Percentiles rank a stretch among this genome's conserved stretches.
These are phyloP conservation scores for Cordyceps tenuipes DNA, from an alignment of 2,329 filamentous ascomycete genomes.

Conservation along the genomic window DNA sequence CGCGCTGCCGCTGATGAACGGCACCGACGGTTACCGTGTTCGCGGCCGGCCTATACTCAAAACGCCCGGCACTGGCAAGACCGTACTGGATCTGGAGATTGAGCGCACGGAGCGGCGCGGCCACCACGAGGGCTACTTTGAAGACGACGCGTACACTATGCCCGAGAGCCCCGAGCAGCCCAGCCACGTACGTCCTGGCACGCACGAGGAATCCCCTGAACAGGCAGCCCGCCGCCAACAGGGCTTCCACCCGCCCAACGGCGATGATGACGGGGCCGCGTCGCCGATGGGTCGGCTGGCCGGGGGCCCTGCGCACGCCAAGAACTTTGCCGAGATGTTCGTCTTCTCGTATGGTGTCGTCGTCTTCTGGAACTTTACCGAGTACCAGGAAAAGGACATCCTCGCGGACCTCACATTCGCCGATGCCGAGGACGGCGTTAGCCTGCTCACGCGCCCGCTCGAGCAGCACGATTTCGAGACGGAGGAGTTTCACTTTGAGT, in stretches of 20 bases:
- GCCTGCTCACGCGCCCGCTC: conserved; percentile 70
- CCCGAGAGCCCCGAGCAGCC: conserved; percentile 24
- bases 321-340: conserved; percentile 89
- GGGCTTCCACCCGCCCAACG: conserved; percentile 23
- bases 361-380: conserved; percentile 98
- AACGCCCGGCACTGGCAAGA: conserved; percentile 81
- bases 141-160: conserved; percentile 54
- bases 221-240: conserved; percentile 18
- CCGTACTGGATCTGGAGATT: conserved; percentile 88
- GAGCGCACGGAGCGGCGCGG: conserved; percentile 84
- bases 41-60: conserved; percentile 87
- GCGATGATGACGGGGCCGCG: conserved; percentile 25
- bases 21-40: conserved; percentile 77
- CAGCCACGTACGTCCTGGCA: conserved; percentile 20
- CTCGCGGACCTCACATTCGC: conserved; percentile 91
- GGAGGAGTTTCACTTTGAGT: conserved; percentile 98
- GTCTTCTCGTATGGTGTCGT: conserved; percentile 96
- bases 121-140: conserved; percentile 86
- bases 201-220: conserved; percentile 24
- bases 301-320: conserved; percentile 48
- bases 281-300: conserved; percentile 50
- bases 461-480: conserved; percentile 91
- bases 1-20: conserved; percentile 79
- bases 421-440: conserved; percentile 52
- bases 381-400: conserved; percentile 92